These are phyloP conservation scores for Cladophialophora bantiana DNA, from an alignment of 2,329 filamentous ascomycete species.

Conservation along the genomic window DNA sequence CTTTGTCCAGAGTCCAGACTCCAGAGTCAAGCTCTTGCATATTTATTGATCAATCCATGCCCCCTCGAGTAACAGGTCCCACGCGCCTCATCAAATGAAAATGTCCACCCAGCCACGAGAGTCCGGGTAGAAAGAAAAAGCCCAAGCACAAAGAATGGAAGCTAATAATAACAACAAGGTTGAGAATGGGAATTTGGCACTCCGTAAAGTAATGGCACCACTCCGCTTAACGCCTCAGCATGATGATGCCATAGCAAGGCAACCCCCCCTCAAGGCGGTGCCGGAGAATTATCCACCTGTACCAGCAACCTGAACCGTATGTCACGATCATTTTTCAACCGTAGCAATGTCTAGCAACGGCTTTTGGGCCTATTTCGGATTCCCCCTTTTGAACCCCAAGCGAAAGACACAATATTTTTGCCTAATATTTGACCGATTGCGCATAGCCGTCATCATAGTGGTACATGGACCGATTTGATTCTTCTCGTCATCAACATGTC, in stretches of 20 bases:
- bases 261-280: neutral
- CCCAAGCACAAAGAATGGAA: neutral
- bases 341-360: neutral
- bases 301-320: neutral
- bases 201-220: neutral
- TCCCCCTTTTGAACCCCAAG: neutral
- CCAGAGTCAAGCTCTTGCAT: too few relatives aligned
- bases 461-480: neutral
- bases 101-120: too few relatives aligned
- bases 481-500: neutral
- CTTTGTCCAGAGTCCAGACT: too few relatives aligned
- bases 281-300: neutral
- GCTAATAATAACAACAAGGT: conserved; percentile 1
- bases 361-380: neutral
- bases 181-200: neutral
- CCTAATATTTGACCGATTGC: neutral
- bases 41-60: too few relatives aligned
- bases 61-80: too few relatives aligned
- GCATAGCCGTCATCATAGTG: neutral
- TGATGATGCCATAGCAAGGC: neutral
- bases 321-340: neutral
- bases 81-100: too few relatives aligned
- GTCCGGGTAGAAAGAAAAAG: neutral
- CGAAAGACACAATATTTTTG: neutral
- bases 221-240: neutral